A percentile compares a stretch with the other conserved stretches of the same genome.
Evolutionary conservation across 2,329 filamentous ascomycete species (phyloP).

Genomic region (Ophiostoma quercus): DNA sequence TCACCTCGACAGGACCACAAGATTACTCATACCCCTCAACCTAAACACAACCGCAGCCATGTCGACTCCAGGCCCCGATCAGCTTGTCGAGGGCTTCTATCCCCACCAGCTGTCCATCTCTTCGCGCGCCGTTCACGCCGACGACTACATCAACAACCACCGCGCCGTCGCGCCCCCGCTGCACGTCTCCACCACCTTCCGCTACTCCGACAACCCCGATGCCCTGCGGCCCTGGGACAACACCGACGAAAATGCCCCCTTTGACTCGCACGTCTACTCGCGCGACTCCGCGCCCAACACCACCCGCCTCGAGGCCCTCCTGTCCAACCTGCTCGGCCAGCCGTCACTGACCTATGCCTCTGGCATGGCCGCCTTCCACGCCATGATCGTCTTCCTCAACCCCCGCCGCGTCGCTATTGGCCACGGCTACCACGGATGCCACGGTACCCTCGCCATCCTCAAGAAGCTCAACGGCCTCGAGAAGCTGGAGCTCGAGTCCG

Average conservation of each 20-base stretch:
- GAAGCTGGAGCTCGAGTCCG: constrained; percentile 60
- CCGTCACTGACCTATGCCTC: constrained; percentile 73
- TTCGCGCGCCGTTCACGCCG: constrained; percentile 74
- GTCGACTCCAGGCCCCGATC: constrained; percentile 7
- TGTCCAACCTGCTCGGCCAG: constrained; percentile 65
- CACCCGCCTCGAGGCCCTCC: constrained; percentile 77
- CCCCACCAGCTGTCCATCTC: constrained; percentile 50
- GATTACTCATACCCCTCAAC: neutral
- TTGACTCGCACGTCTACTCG: constrained; percentile 75
- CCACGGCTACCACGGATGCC: constrained; percentile 87
- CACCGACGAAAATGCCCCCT: constrained; percentile 47
- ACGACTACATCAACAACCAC: constrained; percentile 68
- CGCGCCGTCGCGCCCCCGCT: constrained; percentile 81
- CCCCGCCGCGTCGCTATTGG: constrained; percentile 77
- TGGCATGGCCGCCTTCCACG: constrained; percentile 84
- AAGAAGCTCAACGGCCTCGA: constrained; percentile 69
- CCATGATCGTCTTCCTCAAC: constrained; percentile 75
- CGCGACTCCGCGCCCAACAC: constrained; percentile 72
- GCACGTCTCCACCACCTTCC: constrained; percentile 87
- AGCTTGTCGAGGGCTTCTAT: constrained; percentile 32
- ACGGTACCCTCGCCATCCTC: constrained; percentile 73
- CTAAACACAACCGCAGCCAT: neutral
- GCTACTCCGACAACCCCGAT: constrained; percentile 68
- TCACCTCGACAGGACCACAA: too few relatives aligned
- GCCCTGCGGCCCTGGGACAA: constrained; percentile 52